Base-by-base conservation (phyloP, 352 stramenopile genomes). In the Phytophthora fragariae region DNA sequence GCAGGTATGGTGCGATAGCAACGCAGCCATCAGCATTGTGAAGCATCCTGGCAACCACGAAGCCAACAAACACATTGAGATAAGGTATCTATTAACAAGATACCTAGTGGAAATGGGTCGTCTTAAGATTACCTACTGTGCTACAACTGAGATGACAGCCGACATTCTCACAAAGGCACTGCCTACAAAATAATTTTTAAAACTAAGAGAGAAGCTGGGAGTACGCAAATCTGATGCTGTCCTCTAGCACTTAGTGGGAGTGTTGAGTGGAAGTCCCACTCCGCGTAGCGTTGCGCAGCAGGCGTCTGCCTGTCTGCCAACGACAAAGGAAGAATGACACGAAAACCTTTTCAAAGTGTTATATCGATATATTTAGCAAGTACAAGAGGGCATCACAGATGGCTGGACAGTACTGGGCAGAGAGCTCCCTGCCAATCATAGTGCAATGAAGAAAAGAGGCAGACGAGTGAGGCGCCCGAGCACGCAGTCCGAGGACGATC, bases 101-200 rank as follows among this genome's bases (percentile, higher is more conserved):
- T 47, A 71, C 29, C 27, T 77, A 2, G 50, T 68, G 5, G 59
- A 65, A 39, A 19, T 31, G 2, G 54, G 60, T 31, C 35, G 66
- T 5, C 27, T 68, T 5, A 55, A 64, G 11, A 59, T 69, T 24
- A 41, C 19, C 0, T 69, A 73, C 49, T 69, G 68, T 41, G 3
- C 50, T 14, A 68, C 65, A 19, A 47, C 47, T 9, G 65, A 73
- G 15, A 74, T 73, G 70, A 46, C 68, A 27, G 60, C 60, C 12
- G 60, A 74, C 37, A 66, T 68, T 44, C 56, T 74, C 1, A 77
- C 71, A 17, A 74, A 77, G 37, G 57, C 60, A 12, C 35, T 74
- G 11, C 17, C 59, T 39, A 65, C 66, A 59, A 72, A 64, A 24
- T 63, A 69, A 27, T 76, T 69, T 17, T 14, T 60, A 44, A 68